Percentiles rank a stretch among this genome's conserved stretches.
Conservation (phyloP, 768 basidiomycete species). For the Trametes villosa region DNA sequence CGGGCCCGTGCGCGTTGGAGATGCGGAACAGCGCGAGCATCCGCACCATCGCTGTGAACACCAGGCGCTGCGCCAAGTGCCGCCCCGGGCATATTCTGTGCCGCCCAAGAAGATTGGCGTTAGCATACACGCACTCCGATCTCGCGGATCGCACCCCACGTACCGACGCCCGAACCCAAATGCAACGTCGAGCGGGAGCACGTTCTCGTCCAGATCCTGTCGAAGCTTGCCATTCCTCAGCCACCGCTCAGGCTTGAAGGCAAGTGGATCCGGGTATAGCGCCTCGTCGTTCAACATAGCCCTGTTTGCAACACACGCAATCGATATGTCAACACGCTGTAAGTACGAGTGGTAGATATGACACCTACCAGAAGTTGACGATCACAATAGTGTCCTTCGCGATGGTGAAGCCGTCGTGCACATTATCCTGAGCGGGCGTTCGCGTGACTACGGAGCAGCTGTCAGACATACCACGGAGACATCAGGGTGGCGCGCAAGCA, state of each 20-base stretch:
- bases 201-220: background rate
- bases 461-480: background rate
- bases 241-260: constrained; percentile 31
- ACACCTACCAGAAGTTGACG: constrained; percentile 26
- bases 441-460: constrained; percentile 1
- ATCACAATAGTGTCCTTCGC: constrained; percentile 20
- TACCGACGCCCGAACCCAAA: constrained; percentile 14
- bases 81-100: constrained; percentile 21
- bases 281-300: constrained; percentile 53
- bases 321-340: background rate
- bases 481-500: background rate
- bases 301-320: background rate
- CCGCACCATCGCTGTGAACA: constrained; percentile 17
- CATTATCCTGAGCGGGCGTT: constrained; percentile 19
- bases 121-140: too few relatives aligned
- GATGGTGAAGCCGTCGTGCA: constrained; percentile 22
- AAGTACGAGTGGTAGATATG: background rate
- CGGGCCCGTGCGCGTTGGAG: background rate
- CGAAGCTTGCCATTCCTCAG: constrained; percentile 1
- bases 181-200: constrained; percentile 2
- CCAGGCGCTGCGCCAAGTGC: constrained; percentile 4
- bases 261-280: constrained; percentile 36
- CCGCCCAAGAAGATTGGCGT: background rate
- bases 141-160: too few relatives aligned
- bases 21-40: constrained; percentile 22